Conservation (phyloP, 768 basidiomycete species). For the Amanita muscaria region DNA sequence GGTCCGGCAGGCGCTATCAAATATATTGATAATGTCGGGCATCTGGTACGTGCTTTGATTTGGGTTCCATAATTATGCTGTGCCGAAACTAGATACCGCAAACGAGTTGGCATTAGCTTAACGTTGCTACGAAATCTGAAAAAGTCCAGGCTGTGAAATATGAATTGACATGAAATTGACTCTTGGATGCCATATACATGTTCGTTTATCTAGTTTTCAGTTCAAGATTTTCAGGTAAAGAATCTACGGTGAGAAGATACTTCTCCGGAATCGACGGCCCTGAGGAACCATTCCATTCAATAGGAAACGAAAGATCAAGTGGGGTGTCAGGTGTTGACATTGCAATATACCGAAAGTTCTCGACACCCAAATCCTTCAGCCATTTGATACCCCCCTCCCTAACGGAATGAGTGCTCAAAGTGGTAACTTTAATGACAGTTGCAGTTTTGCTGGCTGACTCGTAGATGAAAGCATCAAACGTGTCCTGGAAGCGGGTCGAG, state of each 20-base stretch:
- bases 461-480: constrained; percentile 14
- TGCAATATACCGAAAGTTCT: constrained; percentile 8
- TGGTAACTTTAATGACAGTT: constrained; percentile 11
- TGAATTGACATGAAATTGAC: neutral
- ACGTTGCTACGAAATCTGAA: neutral
- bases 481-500: constrained; percentile 6
- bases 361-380: constrained; percentile 5
- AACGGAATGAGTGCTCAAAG: constrained; percentile 5
- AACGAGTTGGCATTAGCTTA: constrained; percentile 9
- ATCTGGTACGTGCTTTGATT: constrained; percentile 16
- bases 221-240: no score
- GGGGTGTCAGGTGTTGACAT: no score
- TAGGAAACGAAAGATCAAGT: no score
- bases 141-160: constrained; percentile 1
- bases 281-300: no score
- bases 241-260: no score
- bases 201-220: no score
- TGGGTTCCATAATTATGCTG: neutral
- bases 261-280: no score
- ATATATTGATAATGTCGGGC: constrained; percentile 19
- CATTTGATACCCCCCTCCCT: constrained; percentile 8
- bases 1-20: constrained; percentile 18
- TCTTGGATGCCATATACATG: no score
- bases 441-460: constrained; percentile 9
- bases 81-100: constrained; percentile 15